Conservation (phyloP, 2,329 filamentous ascomycete species). For the Erysiphe pulchra region DNA sequence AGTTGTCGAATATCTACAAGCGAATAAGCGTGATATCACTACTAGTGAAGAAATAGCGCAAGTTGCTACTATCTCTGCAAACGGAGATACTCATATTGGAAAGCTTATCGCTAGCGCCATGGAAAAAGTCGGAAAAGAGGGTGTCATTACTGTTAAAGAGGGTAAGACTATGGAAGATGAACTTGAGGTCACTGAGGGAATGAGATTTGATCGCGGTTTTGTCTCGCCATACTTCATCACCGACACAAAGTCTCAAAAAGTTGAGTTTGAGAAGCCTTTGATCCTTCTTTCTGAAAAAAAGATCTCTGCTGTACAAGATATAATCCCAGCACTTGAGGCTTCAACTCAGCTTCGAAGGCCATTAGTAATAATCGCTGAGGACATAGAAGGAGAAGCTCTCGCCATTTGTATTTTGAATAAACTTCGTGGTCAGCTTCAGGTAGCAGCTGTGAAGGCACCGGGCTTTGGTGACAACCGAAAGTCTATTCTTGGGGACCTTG, state of each 20-base stretch:
- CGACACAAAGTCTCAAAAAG: slow-evolving; percentile 94
- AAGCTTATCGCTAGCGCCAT: slow-evolving; percentile 92
- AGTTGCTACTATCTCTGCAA: slow-evolving; percentile 94
- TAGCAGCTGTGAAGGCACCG: slow-evolving; percentile 93
- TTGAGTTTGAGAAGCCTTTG: slow-evolving; percentile 98
- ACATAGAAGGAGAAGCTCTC: slow-evolving; percentile 94
- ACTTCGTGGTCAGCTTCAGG: slow-evolving; percentile 96
- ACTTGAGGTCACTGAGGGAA: slow-evolving; percentile 96
- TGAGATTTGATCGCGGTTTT: slow-evolving; percentile 98
- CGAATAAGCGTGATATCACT: slow-evolving; percentile 95
- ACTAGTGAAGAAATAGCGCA: slow-evolving; percentile 93
- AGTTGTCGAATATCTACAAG: slow-evolving; percentile 79
- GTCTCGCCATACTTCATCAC: slow-evolving; percentile 99
- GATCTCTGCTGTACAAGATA: slow-evolving; percentile 97
- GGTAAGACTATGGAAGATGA: slow-evolving; percentile 96
- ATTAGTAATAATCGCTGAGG: slow-evolving; percentile 94
- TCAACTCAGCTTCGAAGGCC: slow-evolving; percentile 88
- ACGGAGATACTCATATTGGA: slow-evolving; percentile 86
- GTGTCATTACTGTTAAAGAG: slow-evolving; percentile 99
- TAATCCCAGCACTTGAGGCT: slow-evolving; percentile 90
- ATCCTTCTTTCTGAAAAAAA: slow-evolving; percentile 99
- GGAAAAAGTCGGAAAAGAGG: slow-evolving; percentile 99
- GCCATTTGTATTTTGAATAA: slow-evolving; percentile 99
- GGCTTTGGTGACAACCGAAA: slow-evolving; percentile 99
- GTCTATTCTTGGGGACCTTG: slow-evolving; percentile 93